Evolutionary conservation across 2,329 filamentous ascomycete species (phyloP), one percentile per base, ranked within the genome.

Genomic region (Rutstroemia sp.): DNA sequence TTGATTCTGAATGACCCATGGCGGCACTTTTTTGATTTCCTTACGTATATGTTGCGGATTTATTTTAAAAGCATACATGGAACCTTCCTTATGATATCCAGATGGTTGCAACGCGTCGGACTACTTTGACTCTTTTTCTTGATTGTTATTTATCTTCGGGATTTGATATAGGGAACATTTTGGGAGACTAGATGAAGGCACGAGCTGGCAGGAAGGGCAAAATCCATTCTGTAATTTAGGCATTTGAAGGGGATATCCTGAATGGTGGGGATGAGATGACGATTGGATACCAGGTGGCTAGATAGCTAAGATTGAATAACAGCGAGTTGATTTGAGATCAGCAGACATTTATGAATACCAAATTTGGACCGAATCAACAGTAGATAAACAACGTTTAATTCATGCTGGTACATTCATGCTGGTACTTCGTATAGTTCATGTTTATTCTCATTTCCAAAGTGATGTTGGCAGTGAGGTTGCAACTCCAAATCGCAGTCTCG

Each of bases 31-130:
- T 9, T 39, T 49, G 9, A n/a, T 49, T 49, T 34, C 25, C 7
- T 44, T 41, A 12, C 14, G 47, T 27, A 27, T 27, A 27, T 46
- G 45, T 46, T 25, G 6, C 21, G 51, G 38, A 48, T 39, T 51
- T 50, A 12, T 51, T 23, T 46, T 10, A 52, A 52, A 39, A 39
- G 49, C 53, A 50, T 55, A 47, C 30, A 56, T 56, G 49, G 54
- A 9, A 56, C n/a, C 34, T 56, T 46, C 54, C 48, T 56, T 41
- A 52, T 44, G 53, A 56, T 56, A 44, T 56, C 47, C 51, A 18
- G 52, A 49, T 46, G 23, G 41, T 19, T 23, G 21, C 41, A 38
- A 51, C 38, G 49, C 27, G 34, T 18, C 39, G 48, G n/a, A 23
- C 19, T 39, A 34, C 16, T n/a, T 23, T 49, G 27, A n/a, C 34